phyloP scores from a whole-genome alignment of 2,329 filamentous ascomycete genomes.

The Hypoxylon sp. region DNA sequence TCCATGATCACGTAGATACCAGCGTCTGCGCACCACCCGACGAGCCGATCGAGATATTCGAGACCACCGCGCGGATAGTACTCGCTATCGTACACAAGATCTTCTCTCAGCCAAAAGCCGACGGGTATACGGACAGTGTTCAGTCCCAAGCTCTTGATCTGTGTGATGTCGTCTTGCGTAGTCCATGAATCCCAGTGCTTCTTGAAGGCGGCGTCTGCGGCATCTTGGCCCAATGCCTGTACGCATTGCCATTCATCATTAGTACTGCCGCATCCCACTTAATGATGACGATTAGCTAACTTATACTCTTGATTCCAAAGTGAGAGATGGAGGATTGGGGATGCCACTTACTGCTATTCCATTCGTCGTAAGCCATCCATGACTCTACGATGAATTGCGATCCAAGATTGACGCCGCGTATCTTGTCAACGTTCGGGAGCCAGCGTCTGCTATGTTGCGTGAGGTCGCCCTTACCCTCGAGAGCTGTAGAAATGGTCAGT shows the following conservation, averaged over 20 bases:
- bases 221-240: conserved; percentile 56
- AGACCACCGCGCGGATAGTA: conserved; percentile 56
- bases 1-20: conserved; percentile 64
- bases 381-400: conserved; percentile 63
- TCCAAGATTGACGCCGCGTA: conserved; percentile 62
- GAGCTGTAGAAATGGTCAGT: conserved; percentile 13
- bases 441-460: conserved; percentile 21
- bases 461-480: conserved; percentile 9
- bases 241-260: conserved; percentile 63
- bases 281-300: neutral
- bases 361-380: conserved; percentile 60
- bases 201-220: conserved; percentile 58
- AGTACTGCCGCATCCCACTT: conserved; percentile 57
- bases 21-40: conserved; percentile 57
- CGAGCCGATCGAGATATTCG: conserved; percentile 58
- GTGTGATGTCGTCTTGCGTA: conserved; percentile 58
- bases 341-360: conserved; percentile 50
- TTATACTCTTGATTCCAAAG: too few relatives aligned
- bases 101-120: conserved; percentile 64
- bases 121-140: conserved; percentile 64
- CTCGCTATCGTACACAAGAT: conserved; percentile 57
- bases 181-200: conserved; percentile 63
- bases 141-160: conserved; percentile 58
- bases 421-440: conserved; percentile 35
- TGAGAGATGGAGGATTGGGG: neutral